These are phyloP conservation scores for Ogataea nakhonphanomensis DNA, from an alignment of 805 yeast genomes.

Conservation along the genomic window DNA sequence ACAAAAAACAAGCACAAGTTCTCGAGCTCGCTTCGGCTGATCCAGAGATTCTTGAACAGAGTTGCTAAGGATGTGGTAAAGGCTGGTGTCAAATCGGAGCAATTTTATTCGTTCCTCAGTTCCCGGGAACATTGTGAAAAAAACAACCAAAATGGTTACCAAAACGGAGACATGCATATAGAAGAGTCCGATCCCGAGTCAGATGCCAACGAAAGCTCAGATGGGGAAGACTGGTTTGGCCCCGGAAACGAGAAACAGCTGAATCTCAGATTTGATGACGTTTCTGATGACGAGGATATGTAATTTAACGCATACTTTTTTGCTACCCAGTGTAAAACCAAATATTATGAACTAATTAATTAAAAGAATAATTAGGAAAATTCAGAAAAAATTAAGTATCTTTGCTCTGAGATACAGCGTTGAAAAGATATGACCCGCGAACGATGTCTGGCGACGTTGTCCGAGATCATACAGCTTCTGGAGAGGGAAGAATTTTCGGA, in stretches of 20 bases:
- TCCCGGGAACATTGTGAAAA: slow-evolving; percentile 13
- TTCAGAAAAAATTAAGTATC: no score
- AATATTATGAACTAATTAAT: no score
- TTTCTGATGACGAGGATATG: slow-evolving; percentile 32
- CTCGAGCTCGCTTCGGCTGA: slow-evolving; percentile 58
- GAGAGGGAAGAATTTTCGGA: no score
- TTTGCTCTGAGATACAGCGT: no score
- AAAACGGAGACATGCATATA: slow-evolving; percentile 27
- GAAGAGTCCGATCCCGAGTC: slow-evolving; percentile 22
- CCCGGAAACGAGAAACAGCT: slow-evolving; percentile 30
- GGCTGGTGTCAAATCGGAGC: slow-evolving; percentile 51
- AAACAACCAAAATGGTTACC: slow-evolving; percentile 25
- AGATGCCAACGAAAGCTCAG: slow-evolving; percentile 31
- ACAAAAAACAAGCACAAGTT: slow-evolving; percentile 58
- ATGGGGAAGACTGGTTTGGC: slow-evolving; percentile 36
- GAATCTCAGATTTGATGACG: slow-evolving; percentile 31
- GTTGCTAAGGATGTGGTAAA: slow-evolving; percentile 69
- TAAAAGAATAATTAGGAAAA: no score
- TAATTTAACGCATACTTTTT: neutral
- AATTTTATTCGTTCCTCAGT: slow-evolving; percentile 50
- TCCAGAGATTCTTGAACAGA: slow-evolving; percentile 72
- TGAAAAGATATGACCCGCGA: slow-evolving; percentile 15
- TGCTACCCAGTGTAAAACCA: no score
- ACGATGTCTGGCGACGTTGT: slow-evolving; percentile 14
- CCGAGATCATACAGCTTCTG: slow-evolving; percentile 14